Base-by-base conservation (phyloP, 2,329 filamentous ascomycete species). In the Trichoderma semiorbis region DNA sequence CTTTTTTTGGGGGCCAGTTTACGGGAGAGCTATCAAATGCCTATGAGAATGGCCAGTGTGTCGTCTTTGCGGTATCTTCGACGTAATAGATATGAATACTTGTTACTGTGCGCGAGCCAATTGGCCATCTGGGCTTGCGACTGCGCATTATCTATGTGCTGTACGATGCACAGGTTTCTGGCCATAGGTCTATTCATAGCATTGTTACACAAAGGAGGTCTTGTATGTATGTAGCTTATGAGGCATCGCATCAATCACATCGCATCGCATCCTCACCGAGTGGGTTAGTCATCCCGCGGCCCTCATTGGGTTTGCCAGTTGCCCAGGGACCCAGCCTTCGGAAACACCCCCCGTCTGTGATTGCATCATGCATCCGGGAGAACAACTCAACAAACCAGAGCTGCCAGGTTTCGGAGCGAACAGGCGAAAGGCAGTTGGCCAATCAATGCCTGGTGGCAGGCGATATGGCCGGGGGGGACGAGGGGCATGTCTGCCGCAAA, bases 371-470 rank as follows among this genome's bases (percentile, higher is more conserved):
- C 65, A 47, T 24, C 30, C 6, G 18, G 34, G 47, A 26, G 66
- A 47, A 55, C 32, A 60, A 69, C 66, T 69, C 66, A 69, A 69
- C 65, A 39, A 18, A 7, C 47, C 47, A 24, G 47, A 50, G 47
- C 55, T 61, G 66, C 66, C 16, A 28, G 26, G 28, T 50, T 61
- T 53, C 39, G 36, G 16, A 50, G 66, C 32, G n/a, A 36, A 24
- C 58, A 32, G 64, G 16, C 32, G n/a, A 24, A 18, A 18, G 63
- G 18, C 16, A 12, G 14, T 26, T 16, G n/a, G 26, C 66, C 66
- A 69, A 61, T 69, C 28, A 47, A 50, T 69, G n/a, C 32, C 3
- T 3, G 34, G 12, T 7, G 24, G 32, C 32, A 39, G 34, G 65
- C 64, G 18, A 24, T 43, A 24, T 43, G 12, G 12, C 24, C 47